Evolutionary conservation across 306 rosid species (phyloP), one percentile per base, ranked within the genome.

Genomic region (Trifolium dubium): DNA sequence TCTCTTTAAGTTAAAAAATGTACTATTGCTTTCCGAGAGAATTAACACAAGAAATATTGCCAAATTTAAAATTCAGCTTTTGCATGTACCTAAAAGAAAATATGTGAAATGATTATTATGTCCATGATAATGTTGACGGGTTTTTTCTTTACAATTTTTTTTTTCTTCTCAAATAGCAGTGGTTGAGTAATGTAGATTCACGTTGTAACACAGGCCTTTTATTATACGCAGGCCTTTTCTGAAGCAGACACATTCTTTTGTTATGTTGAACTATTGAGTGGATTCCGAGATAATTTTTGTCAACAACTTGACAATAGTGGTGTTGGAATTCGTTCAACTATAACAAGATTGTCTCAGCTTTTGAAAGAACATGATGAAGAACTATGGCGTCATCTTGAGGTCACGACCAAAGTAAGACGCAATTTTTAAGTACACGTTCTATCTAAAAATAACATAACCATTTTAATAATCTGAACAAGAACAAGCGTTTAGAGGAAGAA

Each of bases 241-340:
- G 97, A 93, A 89, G 94, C 97, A 74, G 98, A 93, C 85, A 87
- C 98, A 62, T 93, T 93, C 84, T 93, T 93, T 88, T 93, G 98
- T 87, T 93, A 91, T 87, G 97, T 91, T 18, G 98, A 93, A 81
- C 68, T 93, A 76, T 84, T 91, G 88, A 89, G 96, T 84, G 97
- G 94, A 55, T 88, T 93, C 75, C 89, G 97, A 11, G 98, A 93
- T 84, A 86, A 89, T 81, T 93, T 93, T 82, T 89, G 96, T 80
- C 96, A 93, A 87, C 97, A 93, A 82, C 96, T 93, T 63, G 98
- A 93, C 82, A 91, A 91, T 78, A 93, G 98, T 79, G 86, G 86
- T 67, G 97, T 91, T 67, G 98, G 98, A 82, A 93, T 93, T 53
- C 97, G 97, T 68, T 86, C 98, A 81, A 93, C 97, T 11, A 88